phyloP scores from a whole-genome alignment of 208 protist species.

The Phytomonas sp. region DNA sequence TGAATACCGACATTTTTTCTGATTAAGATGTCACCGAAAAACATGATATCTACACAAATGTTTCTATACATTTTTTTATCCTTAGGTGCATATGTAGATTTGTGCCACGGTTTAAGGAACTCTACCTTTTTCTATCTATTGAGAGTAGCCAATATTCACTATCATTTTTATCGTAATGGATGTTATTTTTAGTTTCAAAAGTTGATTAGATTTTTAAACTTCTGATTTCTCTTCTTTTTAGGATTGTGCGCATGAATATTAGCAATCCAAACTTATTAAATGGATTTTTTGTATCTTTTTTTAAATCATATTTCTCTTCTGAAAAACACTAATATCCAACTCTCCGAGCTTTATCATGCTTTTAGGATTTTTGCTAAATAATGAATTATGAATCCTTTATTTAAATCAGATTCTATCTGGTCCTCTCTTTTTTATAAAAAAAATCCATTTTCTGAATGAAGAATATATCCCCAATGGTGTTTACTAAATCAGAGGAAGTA shows the following conservation, averaged over 20 bases:
- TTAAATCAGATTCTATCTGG: neutral
- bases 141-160: neutral
- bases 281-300: conserved; percentile 4
- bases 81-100: neutral
- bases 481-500: conserved; percentile 35
- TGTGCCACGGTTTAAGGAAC: neutral
- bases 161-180: neutral
- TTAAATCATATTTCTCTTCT: neutral
- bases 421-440: conserved; percentile 10
- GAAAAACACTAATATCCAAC: neutral
- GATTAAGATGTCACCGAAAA: neutral
- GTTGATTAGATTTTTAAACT: neutral
- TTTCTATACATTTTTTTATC: neutral
- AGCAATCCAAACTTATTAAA: conserved; percentile 1
- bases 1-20: neutral
- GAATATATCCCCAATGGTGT: conserved; percentile 25
- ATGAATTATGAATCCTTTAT: neutral
- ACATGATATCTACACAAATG: neutral
- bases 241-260: conserved; percentile 1
- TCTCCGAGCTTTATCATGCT: neutral
- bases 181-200: neutral
- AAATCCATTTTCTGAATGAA: neutral
- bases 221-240: neutral
- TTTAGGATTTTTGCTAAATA: neutral
- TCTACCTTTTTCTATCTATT: neutral